Conservation (phyloP, 176 grass and related monocot species). For the Olyra latifolia region DNA sequence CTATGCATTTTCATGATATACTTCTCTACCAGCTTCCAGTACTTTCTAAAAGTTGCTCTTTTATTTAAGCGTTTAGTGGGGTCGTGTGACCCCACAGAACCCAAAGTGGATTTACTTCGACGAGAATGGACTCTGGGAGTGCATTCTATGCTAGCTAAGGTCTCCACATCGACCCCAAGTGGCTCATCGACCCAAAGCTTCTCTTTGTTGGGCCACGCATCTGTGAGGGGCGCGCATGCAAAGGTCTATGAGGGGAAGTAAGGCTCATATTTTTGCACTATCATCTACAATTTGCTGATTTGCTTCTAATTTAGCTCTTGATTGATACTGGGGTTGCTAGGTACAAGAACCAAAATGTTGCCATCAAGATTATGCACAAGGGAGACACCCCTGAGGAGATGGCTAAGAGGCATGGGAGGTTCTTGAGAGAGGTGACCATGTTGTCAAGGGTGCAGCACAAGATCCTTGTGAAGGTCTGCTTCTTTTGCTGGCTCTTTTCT, state of each 20-base stretch:
- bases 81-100: slow-evolving; percentile 21
- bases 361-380: slow-evolving; percentile 92
- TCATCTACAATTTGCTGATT: slow-evolving; percentile 25
- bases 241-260: slow-evolving; percentile 99
- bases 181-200: slow-evolving; percentile 89
- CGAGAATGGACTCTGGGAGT: slow-evolving; percentile 67
- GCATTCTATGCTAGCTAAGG: slow-evolving; percentile 52
- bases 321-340: slow-evolving; percentile 47
- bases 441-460: slow-evolving; percentile 92
- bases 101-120: slow-evolving; percentile 19
- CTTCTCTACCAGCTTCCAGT: slow-evolving; percentile 20
- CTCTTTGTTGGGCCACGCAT: slow-evolving; percentile 90
- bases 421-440: slow-evolving; percentile 95
- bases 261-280: slow-evolving; percentile 30
- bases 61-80: slow-evolving; percentile 43
- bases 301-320: slow-evolving; percentile 29
- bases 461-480: slow-evolving; percentile 86
- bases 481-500: slow-evolving; percentile 14
- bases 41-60: slow-evolving; percentile 25
- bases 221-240: slow-evolving; percentile 80
- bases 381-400: slow-evolving; percentile 83
- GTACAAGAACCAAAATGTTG: slow-evolving; percentile 96
- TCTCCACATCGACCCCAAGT: slow-evolving; percentile 74
- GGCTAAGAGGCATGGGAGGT: slow-evolving; percentile 72
- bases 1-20: neutral